phyloP scores from a whole-genome alignment of 2,329 filamentous ascomycete species.

The Monilinia fructicola region DNA sequence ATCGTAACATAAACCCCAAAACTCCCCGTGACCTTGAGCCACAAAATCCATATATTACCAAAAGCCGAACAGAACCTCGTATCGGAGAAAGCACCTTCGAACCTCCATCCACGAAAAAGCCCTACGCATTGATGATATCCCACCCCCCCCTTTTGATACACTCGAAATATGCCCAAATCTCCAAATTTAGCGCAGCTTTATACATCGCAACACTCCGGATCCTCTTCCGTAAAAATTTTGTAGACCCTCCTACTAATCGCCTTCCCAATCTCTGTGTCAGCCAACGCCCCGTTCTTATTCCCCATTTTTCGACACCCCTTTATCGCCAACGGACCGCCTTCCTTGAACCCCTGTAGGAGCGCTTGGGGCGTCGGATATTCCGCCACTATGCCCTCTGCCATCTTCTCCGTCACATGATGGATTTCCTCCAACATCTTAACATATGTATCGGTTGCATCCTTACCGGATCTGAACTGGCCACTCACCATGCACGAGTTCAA shows the following conservation, averaged over 20 bases:
- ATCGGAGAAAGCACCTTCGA: background rate
- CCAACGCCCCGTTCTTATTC: constrained; percentile 56
- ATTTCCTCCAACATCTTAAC: constrained; percentile 76
- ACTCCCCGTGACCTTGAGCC: background rate
- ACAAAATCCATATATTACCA: background rate
- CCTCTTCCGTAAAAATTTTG: constrained; percentile 59
- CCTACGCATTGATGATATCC: background rate
- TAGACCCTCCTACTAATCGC: constrained; percentile 59
- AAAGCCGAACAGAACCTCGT: background rate
- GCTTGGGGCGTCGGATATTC: constrained; percentile 59
- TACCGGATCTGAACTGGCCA: constrained; percentile 72
- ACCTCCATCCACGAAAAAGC: background rate
- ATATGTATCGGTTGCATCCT: constrained; percentile 65
- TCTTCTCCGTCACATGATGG: constrained; percentile 66
- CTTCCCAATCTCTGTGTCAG: constrained; percentile 56
- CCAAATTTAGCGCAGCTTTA: constrained; percentile 13
- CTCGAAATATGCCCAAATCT: background rate
- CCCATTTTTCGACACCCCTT: constrained; percentile 59
- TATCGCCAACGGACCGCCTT: constrained; percentile 60
- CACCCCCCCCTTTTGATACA: constrained; percentile 39
- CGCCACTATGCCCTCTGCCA: constrained; percentile 67
- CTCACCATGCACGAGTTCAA: constrained; percentile 76
- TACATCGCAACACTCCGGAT: constrained; percentile 42
- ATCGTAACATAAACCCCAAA: background rate
- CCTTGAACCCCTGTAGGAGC: constrained; percentile 57